Evolutionary conservation across 2,329 filamentous ascomycete genomes (phyloP).

Genomic region (Paradendryphiella salina): DNA sequence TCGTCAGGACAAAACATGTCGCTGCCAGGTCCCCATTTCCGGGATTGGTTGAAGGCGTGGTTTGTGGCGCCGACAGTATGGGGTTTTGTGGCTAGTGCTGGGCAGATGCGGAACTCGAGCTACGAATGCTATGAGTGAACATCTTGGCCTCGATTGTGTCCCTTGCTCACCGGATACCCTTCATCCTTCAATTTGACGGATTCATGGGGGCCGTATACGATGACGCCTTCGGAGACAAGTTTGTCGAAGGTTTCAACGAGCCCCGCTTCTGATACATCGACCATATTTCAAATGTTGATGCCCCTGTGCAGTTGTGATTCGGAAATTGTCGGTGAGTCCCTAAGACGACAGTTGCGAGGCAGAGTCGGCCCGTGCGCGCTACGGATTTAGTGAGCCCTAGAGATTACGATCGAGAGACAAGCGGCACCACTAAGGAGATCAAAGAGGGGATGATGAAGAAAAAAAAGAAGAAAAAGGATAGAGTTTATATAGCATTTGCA

Average conservation of each 20-base stretch:
- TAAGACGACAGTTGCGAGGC: slow-evolving; percentile 4
- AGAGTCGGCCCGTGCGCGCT: slow-evolving; percentile 13
- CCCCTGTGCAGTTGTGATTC: not conserved
- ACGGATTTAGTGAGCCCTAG: slow-evolving; percentile 8
- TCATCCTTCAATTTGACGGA: slow-evolving; percentile 23
- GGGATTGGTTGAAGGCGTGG: slow-evolving; percentile 19
- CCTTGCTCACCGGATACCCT: slow-evolving; percentile 33
- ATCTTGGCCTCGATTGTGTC: not conserved
- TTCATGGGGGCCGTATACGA: slow-evolving; percentile 32
- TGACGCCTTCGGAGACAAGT: slow-evolving; percentile 29
- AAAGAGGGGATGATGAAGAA: not conserved
- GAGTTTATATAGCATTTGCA: slow-evolving; percentile 11
- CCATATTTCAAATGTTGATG: slow-evolving; percentile 10
- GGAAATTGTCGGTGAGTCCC: slow-evolving; percentile 11
- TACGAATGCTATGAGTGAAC: slow-evolving; percentile 11
- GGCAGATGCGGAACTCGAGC: slow-evolving; percentile 43
- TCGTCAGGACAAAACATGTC: slow-evolving; percentile 51
- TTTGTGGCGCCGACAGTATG: slow-evolving; percentile 29
- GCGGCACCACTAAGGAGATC: slow-evolving; percentile 1
- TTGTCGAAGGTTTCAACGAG: slow-evolving; percentile 30
- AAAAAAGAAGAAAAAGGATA: not conserved
- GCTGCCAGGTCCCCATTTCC: slow-evolving; percentile 41
- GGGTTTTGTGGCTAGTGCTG: slow-evolving; percentile 37
- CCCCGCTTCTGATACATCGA: slow-evolving; percentile 13
- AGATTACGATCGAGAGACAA: not conserved